phyloP scores from a whole-genome alignment of 1,284 basidiomycete genomes.

The Ganoderma resinaceum region DNA sequence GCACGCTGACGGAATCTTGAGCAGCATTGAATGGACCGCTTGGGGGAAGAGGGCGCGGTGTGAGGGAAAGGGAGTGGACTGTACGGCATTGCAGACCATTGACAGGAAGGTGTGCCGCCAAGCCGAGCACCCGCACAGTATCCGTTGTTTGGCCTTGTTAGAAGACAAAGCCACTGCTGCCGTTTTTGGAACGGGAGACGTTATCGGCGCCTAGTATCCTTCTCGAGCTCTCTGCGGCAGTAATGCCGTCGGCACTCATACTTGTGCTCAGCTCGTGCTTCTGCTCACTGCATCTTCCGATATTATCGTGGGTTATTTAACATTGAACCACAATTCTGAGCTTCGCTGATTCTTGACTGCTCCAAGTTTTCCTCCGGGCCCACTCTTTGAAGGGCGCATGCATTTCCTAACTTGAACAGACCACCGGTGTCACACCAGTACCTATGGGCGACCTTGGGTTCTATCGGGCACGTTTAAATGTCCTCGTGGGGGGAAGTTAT shows the following conservation, averaged over 20 bases:
- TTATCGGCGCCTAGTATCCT: too few relatives aligned
- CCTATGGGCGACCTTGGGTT: too few relatives aligned
- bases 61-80: background rate
- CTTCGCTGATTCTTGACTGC: too few relatives aligned
- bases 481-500: too few relatives aligned
- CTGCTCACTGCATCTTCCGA: too few relatives aligned
- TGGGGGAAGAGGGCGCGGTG: background rate
- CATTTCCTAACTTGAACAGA: too few relatives aligned
- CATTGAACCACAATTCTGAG: background rate
- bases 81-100: background rate
- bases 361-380: too few relatives aligned
- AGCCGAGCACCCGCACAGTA: background rate
- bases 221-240: too few relatives aligned
- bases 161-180: constrained; percentile 18
- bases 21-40: background rate
- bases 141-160: constrained; percentile 26
- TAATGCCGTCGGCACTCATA: background rate
- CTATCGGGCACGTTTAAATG: too few relatives aligned
- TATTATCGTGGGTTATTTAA: background rate
- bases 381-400: too few relatives aligned
- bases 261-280: too few relatives aligned
- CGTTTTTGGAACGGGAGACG: constrained; percentile 1
- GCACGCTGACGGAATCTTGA: background rate
- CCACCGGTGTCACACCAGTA: too few relatives aligned
- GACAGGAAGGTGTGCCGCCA: background rate